Percentiles rank a stretch among this genome's conserved stretches.
Conservation (phyloP, 805 yeast genomes). For the Nakazawaea siamensis region DNA sequence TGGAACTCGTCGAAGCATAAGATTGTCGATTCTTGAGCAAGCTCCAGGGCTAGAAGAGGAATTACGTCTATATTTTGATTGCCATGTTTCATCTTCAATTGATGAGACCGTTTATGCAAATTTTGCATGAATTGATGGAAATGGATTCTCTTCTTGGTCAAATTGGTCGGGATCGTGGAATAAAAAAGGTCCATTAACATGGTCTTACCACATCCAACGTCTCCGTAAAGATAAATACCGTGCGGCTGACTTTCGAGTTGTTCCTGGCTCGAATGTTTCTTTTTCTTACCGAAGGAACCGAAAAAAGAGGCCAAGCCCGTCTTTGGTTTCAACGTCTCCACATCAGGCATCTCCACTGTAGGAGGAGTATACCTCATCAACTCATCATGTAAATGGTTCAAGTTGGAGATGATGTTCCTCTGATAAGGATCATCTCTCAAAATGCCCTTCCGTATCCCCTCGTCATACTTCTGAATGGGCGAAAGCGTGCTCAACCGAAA, state of each 20-base stretch:
- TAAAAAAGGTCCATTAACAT: slow-evolving; percentile 97
- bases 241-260: slow-evolving; percentile 31
- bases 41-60: slow-evolving; percentile 76
- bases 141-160: slow-evolving; percentile 77
- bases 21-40: slow-evolving; percentile 68
- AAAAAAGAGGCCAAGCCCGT: slow-evolving; percentile 24
- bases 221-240: slow-evolving; percentile 92
- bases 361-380: slow-evolving; percentile 58
- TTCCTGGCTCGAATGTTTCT: not conserved
- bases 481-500: slow-evolving; percentile 7
- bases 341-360: slow-evolving; percentile 41
- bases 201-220: slow-evolving; percentile 97
- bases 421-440: slow-evolving; percentile 75
- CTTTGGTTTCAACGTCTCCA: slow-evolving; percentile 42
- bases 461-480: slow-evolving; percentile 22
- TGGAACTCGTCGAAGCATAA: slow-evolving; percentile 96
- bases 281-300: slow-evolving; percentile 1
- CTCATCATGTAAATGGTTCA: slow-evolving; percentile 51
- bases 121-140: slow-evolving; percentile 97
- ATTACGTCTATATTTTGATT: slow-evolving; percentile 66
- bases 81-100: slow-evolving; percentile 57
- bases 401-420: slow-evolving; percentile 55
- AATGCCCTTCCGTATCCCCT: slow-evolving; percentile 27
- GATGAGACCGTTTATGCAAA: slow-evolving; percentile 81
- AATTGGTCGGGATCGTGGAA: slow-evolving; percentile 67